These are phyloP conservation scores for Xanthoconium separans DNA, from an alignment of 1,284 basidiomycete species.

Conservation along the genomic window DNA sequence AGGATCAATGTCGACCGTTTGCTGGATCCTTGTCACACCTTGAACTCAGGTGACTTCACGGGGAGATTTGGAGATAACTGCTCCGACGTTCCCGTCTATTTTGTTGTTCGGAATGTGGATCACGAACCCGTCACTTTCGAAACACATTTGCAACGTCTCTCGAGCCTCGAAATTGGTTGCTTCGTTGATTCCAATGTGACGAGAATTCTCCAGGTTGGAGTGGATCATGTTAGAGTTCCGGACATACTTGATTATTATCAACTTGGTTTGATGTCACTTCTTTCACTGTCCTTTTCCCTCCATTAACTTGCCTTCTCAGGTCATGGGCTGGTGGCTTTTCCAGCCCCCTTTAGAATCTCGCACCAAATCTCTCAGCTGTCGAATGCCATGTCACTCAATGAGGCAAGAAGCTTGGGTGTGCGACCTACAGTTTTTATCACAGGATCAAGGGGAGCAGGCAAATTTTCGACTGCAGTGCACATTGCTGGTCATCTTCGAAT, in stretches of 20 bases:
- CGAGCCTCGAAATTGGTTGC: constrained; percentile 77
- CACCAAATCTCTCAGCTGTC: constrained; percentile 49
- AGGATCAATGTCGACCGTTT: constrained; percentile 58
- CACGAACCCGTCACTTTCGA: constrained; percentile 50
- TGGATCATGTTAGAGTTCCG: constrained; percentile 70
- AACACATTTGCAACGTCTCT: constrained; percentile 39
- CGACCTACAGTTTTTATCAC: constrained; percentile 70
- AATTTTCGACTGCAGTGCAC: constrained; percentile 57
- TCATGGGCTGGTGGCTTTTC: background rate
- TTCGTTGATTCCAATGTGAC: constrained; percentile 78
- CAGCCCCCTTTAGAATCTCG: constrained; percentile 22
- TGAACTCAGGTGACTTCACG: constrained; percentile 10
- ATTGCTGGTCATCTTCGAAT: constrained; percentile 70
- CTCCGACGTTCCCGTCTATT: constrained; percentile 59
- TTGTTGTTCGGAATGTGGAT: constrained; percentile 78
- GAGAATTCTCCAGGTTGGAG: constrained; percentile 76
- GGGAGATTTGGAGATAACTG: background rate
- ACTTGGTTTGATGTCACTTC: constrained; percentile 39
- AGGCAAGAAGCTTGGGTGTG: constrained; percentile 59
- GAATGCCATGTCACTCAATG: constrained; percentile 54
- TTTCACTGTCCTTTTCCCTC: background rate
- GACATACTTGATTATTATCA: constrained; percentile 57
- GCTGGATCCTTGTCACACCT: constrained; percentile 16
- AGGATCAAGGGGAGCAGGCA: constrained; percentile 75
- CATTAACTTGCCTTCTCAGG: constrained; percentile 15